These are phyloP conservation scores for Hsuehochloa calcarea DNA, from an alignment of 176 grass and related monocot species.

Conservation along the genomic window DNA sequence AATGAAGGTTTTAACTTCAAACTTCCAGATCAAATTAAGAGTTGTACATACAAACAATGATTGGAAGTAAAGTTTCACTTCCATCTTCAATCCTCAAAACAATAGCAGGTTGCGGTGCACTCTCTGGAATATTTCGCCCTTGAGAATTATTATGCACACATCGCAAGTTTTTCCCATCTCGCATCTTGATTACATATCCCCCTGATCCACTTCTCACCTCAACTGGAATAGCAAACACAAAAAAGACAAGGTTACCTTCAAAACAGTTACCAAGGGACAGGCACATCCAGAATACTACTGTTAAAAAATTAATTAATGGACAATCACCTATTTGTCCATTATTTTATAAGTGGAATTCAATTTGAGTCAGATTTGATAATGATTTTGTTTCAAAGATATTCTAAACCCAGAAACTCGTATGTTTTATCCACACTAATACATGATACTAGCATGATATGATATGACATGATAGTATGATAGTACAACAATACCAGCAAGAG, in stretches of 20 bases:
- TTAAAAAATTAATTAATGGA: background rate
- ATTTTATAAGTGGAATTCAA: background rate
- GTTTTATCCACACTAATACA: background rate
- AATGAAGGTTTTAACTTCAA: background rate
- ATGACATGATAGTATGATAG: background rate
- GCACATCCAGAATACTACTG: background rate
- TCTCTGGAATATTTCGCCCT: slow-evolving; percentile 72
- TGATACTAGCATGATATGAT: background rate
- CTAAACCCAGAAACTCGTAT: background rate
- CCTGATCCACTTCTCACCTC: slow-evolving; percentile 84
- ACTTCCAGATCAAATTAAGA: slow-evolving; percentile 5
- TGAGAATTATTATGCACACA: slow-evolving; percentile 78
- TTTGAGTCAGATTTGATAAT: background rate
- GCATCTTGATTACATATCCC: slow-evolving; percentile 93
- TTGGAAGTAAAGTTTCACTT: slow-evolving; percentile 84
- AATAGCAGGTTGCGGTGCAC: slow-evolving; percentile 82
- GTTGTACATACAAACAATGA: slow-evolving; percentile 86
- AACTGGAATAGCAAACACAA: slow-evolving; percentile 49
- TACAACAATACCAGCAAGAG: background rate
- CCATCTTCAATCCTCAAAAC: slow-evolving; percentile 96
- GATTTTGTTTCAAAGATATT: background rate
- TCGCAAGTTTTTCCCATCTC: slow-evolving; percentile 66
- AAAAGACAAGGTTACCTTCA: background rate
- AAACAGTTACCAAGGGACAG: background rate
- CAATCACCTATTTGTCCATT: background rate